These are phyloP conservation scores for Podospora pseudoanserina DNA, from an alignment of 495 filamentous ascomycete genomes.

Conservation along the genomic window DNA sequence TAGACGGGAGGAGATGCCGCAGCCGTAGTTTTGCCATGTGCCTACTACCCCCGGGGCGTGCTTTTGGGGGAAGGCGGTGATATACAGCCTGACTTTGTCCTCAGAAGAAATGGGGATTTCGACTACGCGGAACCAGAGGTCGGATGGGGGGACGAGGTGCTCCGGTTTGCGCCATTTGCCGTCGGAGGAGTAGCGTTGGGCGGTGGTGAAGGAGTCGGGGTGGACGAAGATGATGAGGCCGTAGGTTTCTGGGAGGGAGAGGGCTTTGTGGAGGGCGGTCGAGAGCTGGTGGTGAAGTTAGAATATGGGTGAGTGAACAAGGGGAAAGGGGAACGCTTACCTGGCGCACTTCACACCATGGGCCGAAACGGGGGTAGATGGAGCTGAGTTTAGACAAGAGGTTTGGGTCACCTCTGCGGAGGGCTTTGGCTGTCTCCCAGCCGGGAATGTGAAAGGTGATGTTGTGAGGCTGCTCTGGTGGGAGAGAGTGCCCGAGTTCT, in stretches of 20 bases:
- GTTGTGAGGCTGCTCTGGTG: constrained; percentile 41
- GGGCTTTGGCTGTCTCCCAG: constrained; percentile 30
- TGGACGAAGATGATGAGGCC: constrained; percentile 29
- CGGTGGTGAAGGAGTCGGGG: constrained; percentile 25
- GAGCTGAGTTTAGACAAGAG: constrained; percentile 30
- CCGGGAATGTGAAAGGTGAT: constrained; percentile 37
- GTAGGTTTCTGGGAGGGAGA: constrained; percentile 28
- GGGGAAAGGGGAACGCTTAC: constrained; percentile 12
- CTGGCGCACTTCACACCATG: constrained; percentile 29
- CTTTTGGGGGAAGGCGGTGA: constrained; percentile 32
- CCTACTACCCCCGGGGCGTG: constrained; percentile 30
- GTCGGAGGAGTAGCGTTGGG: constrained; percentile 19
- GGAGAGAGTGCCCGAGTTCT: constrained; percentile 36
- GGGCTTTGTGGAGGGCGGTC: constrained; percentile 23
- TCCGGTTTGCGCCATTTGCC: constrained; percentile 20
- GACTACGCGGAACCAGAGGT: constrained; percentile 36
- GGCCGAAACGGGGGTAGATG: constrained; percentile 44
- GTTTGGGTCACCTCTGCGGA: constrained; percentile 33
- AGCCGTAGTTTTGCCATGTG: constrained; percentile 40
- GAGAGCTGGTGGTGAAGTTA: constrained; percentile 22
- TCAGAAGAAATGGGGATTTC: constrained; percentile 22
- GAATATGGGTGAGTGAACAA: neutral
- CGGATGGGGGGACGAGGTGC: constrained; percentile 17
- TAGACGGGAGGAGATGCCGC: constrained; percentile 37
- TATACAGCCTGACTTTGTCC: constrained; percentile 30